Evolutionary conservation across 2,329 filamentous ascomycete species (phyloP).

Genomic region (Fusarium sulawesiense): DNA sequence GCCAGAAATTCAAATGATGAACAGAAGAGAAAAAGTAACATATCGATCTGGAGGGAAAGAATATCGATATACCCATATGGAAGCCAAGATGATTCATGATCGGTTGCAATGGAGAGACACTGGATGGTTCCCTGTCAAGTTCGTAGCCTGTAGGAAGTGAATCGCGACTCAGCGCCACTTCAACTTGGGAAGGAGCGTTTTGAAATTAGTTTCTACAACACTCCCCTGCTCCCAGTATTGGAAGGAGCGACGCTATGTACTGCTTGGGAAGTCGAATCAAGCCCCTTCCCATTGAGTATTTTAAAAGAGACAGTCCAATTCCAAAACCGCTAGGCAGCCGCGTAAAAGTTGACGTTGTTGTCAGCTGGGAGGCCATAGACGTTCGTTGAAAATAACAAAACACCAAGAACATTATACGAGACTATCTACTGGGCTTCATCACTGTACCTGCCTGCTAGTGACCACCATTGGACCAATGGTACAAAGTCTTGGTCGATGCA

Average conservation of each 20-base stretch:
- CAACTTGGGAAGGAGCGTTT: not conserved
- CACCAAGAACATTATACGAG: not conserved
- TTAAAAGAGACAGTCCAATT: not conserved
- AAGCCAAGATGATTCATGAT: not conserved
- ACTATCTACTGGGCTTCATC: no score
- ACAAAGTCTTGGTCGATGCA: not conserved
- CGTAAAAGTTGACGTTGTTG: not conserved
- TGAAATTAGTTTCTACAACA: not conserved
- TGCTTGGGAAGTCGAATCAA: not conserved
- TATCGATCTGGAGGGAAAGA: not conserved
- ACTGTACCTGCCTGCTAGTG: no score
- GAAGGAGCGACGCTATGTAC: not conserved
- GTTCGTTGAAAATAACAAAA: not conserved
- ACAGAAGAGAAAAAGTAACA: not conserved
- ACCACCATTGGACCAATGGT: rapidly evolving
- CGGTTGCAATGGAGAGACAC: not conserved
- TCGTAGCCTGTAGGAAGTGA: not conserved
- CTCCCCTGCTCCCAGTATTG: not conserved
- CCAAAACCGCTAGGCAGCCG: not conserved
- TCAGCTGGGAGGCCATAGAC: not conserved
- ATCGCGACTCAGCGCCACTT: not conserved
- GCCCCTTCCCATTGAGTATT: not conserved
- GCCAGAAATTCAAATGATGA: not conserved
- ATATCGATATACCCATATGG: not conserved
- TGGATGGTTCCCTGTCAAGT: not conserved